Base-by-base conservation (phyloP, 2,329 filamentous ascomycete genomes). In the Fusarium haematococcum region DNA sequence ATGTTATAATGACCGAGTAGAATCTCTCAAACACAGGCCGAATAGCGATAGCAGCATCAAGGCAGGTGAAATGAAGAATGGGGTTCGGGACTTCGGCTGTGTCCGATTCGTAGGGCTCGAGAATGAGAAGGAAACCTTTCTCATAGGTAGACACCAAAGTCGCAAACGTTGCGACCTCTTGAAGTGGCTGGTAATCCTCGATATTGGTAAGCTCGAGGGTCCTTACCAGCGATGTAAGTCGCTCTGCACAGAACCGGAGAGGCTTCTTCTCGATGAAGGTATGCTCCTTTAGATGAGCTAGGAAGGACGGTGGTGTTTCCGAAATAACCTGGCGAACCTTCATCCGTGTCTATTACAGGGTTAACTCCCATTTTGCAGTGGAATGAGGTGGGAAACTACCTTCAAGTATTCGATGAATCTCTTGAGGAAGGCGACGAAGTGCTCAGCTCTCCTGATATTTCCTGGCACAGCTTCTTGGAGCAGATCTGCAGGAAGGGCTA, bases 251-350 rank as follows among this genome's bases (percentile, higher is more conserved):
- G 83, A 99, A 99, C 59, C 94, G 89, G 13, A 99, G 84, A 0
- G 97, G 97, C 78, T 99, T 99, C 82, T 95, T 95, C 81, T 99
- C 97, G 78, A 99, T 99, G 80, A 97, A 99, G 0, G 97, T 99
- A 66, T 98, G 92, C 76, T 99, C 97, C 80, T 94, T 97, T 8
- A 99, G 87, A 85, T 99, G 96, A 18, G 93, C 91, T 10, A 99
- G 88, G 81, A 99, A 99, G 0, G 96, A 98, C 3, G 94, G 93
- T 0, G 97, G 97, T 1, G 96, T 99, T 83, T 99, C 97, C 9
- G 97, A 98, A 74, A 98, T 98, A 74, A 98, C 96, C 80, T 98
- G 95, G 6, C 97, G 91, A 16, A 98, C 95, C 87, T 98, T 98
- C 97, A 99, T 98, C 68, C 97, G 91, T 2, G 96, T 98, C 88